These are phyloP conservation scores for Skeletonema potamos DNA, from an alignment of 108 stramenopile genomes.

Conservation along the genomic window DNA sequence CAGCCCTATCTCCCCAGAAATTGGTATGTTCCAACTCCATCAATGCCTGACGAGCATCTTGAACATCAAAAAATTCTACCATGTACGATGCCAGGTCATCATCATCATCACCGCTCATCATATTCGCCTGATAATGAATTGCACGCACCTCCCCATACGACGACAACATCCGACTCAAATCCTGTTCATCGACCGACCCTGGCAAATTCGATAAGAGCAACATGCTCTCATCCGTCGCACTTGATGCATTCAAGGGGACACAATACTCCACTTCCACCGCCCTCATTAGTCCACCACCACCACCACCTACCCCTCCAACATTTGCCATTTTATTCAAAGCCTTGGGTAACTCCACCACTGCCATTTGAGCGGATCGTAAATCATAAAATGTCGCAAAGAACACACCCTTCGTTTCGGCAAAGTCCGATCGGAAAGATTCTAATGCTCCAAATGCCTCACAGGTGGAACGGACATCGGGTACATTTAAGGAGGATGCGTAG, in stretches of 20 bases:
- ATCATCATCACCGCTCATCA: constrained; percentile 22
- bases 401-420: constrained; percentile 65
- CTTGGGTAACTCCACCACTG: constrained; percentile 68
- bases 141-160: constrained; percentile 80
- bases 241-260: constrained; percentile 82
- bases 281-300: constrained; percentile 12
- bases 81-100: constrained; percentile 59
- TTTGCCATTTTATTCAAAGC: constrained; percentile 25
- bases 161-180: constrained; percentile 58
- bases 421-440: constrained; percentile 78
- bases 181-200: constrained; percentile 53
- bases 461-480: constrained; percentile 61
- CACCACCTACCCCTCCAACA: constrained; percentile 18
- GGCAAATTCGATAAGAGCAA: constrained; percentile 74
- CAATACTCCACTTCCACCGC: constrained; percentile 74
- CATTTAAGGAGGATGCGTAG: constrained; percentile 44
- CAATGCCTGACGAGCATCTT: constrained; percentile 86
- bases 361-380: constrained; percentile 75
- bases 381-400: constrained; percentile 84
- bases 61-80: constrained; percentile 85
- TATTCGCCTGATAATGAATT: constrained; percentile 49
- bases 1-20: constrained; percentile 78
- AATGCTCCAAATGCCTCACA: constrained; percentile 83
- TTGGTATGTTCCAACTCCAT: constrained; percentile 78
- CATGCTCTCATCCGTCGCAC: constrained; percentile 77